A percentile compares a stretch with the other conserved stretches of the same genome.
Conservation (phyloP, 106 monocot species). For the Dactylorhiza incarnata region DNA sequence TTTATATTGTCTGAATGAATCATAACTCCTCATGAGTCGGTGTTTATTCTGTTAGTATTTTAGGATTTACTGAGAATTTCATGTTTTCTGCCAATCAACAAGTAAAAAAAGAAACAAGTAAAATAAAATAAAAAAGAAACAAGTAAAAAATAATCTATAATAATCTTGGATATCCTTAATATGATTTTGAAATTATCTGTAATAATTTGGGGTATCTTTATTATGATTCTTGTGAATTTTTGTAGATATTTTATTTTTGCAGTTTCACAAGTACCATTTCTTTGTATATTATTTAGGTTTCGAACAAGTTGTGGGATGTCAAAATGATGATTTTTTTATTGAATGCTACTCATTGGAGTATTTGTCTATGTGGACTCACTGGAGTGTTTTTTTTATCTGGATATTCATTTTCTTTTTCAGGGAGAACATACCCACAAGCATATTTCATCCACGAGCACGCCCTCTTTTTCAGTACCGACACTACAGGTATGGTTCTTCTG, state of each 20-base stretch:
- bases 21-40: not conserved
- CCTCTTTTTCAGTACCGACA: slow-evolving; percentile 95
- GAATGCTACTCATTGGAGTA: not conserved
- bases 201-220: too few relatives aligned
- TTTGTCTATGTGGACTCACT: not conserved
- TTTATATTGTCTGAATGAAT: not conserved
- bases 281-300: not conserved
- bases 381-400: not conserved
- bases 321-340: not conserved
- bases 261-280: too few relatives aligned
- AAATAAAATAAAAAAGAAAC: too few relatives aligned
- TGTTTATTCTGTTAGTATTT: not conserved
- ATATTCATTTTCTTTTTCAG: slow-evolving; percentile 30
- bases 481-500: slow-evolving; percentile 55
- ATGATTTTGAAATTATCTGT: not conserved
- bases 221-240: too few relatives aligned
- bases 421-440: slow-evolving; percentile 54
- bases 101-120: too few relatives aligned
- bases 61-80: not conserved
- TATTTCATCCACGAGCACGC: slow-evolving; percentile 66
- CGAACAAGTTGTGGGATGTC: not conserved
- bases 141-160: not conserved
- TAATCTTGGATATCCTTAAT: slow-evolving; percentile 1
- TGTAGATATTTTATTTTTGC: too few relatives aligned
- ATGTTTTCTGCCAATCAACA: not conserved